Base-by-base conservation (phyloP, 1,139 yeast genomes). In the Suhomyces wounanorum region DNA sequence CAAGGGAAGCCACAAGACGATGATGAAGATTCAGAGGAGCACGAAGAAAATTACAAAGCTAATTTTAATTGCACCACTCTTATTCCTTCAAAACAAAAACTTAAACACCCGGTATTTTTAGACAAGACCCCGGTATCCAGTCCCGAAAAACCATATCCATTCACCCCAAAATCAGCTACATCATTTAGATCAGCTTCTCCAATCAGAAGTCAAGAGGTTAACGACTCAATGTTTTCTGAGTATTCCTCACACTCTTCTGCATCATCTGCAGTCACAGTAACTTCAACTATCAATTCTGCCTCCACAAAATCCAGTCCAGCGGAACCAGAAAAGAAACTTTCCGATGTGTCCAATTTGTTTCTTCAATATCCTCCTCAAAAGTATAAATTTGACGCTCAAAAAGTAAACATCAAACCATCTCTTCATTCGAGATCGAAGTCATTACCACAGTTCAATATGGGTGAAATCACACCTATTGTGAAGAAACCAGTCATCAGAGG, bases 401-500 rank as follows among this genome's bases (percentile, higher is more conserved):
- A 23, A 31, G 11, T 16, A 11, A 23, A 28, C 4, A 16, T 17
- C 16, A 41, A 36, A n/a, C 23, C 28, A 18, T 23, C 30, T 9
- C 42, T 42, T 31, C 57, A 52, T 26, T 38, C 53, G 3, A 44
- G 60, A 25, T 56, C 59, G 17, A 53, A 53, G 31, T 51, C 55
- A 14, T 45, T 56, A 26, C 59, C 60, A 50, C 40, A 52, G 30
- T 44, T 49, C 16, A 43, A 17, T 23, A 45, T 44, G 43, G 44
- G 31, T 18, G 45, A 47, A 25, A 16, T 33, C 7, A 39, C 53
- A 17, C 44, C 49, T 14, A 40, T 52, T 3, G 40, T 67, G 10
- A 76, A 72, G 50, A 73, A 75, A 46, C 81, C 84, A 1, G 83
- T 78, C 6, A 75, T 81, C 11, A 62, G 82, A 37, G 83, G 82